phyloP scores from a whole-genome alignment of 1,284 basidiomycete species.

The Ceratobasidium sp. region DNA sequence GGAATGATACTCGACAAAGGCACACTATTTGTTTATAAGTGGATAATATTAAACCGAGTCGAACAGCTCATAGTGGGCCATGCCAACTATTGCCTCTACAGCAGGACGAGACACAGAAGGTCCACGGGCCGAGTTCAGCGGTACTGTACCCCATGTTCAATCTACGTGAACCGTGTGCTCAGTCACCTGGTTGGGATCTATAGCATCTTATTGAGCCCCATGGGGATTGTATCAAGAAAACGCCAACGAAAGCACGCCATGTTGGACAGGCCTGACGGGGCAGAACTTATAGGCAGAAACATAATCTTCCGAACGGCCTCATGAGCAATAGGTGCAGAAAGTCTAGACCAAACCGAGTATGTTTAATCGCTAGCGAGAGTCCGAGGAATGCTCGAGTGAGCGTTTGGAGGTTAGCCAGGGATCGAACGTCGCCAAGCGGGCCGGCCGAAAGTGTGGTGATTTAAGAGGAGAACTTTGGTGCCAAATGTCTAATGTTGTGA shows the following conservation, averaged over 20 bases:
- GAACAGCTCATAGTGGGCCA: too few relatives aligned
- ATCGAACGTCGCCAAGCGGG: background rate
- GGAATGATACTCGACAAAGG: too few relatives aligned
- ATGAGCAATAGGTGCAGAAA: background rate
- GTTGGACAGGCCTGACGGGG: background rate
- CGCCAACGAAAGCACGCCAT: background rate
- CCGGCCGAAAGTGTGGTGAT: background rate
- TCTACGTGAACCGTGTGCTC: background rate
- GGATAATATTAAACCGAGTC: too few relatives aligned
- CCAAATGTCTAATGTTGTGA: background rate
- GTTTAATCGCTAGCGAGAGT: background rate
- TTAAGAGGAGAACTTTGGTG: background rate
- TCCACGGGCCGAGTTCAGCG: background rate
- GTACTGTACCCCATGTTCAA: background rate
- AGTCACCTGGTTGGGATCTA: background rate
- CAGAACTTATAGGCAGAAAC: slow-evolving; percentile 7
- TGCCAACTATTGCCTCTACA: too few relatives aligned
- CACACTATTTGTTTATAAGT: too few relatives aligned
- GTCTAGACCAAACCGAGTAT: background rate
- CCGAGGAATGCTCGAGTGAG: background rate
- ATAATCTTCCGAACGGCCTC: slow-evolving; percentile 3
- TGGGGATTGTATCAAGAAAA: background rate
- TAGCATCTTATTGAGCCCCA: background rate
- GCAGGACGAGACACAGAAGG: background rate
- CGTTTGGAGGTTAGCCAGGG: background rate